Conservation (phyloP, 148 eudicot genomes). For the Rhododendron vialii region DNA sequence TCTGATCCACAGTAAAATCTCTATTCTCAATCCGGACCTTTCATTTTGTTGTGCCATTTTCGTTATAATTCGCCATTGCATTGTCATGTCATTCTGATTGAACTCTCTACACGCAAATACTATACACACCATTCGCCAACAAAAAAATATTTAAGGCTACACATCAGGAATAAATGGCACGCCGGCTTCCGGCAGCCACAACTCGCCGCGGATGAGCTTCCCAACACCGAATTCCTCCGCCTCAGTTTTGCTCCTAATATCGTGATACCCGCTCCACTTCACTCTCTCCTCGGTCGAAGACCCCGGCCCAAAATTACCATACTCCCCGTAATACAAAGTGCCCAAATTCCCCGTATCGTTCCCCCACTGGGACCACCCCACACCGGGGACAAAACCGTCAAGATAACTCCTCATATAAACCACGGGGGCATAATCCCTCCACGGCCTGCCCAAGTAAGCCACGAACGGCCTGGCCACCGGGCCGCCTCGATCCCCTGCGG, state of each 20-base stretch:
- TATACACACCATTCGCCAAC: too few relatives aligned
- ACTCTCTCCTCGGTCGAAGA: background rate
- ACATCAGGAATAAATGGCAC: background rate
- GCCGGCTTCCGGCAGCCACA: background rate
- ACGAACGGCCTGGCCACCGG: background rate
- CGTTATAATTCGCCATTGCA: too few relatives aligned
- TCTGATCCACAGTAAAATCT: too few relatives aligned
- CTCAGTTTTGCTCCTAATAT: background rate
- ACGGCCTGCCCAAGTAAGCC: constrained; percentile 1
- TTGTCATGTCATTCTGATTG: too few relatives aligned
- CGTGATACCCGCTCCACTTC: background rate
- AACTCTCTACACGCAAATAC: too few relatives aligned
- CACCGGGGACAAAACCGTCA: background rate
- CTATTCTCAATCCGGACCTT: too few relatives aligned
- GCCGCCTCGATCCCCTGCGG: background rate
- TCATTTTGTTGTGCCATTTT: too few relatives aligned
- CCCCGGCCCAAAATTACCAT: background rate
- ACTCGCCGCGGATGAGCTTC: background rate
- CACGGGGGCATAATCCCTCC: background rate
- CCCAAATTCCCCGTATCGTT: background rate
- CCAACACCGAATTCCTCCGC: background rate
- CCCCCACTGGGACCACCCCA: background rate
- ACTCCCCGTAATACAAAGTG: background rate
- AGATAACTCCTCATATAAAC: background rate
- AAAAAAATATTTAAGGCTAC: background rate